These are phyloP conservation scores for Cladosporium sp. DNA, from an alignment of 2,329 filamentous ascomycete genomes.

Conservation along the genomic window DNA sequence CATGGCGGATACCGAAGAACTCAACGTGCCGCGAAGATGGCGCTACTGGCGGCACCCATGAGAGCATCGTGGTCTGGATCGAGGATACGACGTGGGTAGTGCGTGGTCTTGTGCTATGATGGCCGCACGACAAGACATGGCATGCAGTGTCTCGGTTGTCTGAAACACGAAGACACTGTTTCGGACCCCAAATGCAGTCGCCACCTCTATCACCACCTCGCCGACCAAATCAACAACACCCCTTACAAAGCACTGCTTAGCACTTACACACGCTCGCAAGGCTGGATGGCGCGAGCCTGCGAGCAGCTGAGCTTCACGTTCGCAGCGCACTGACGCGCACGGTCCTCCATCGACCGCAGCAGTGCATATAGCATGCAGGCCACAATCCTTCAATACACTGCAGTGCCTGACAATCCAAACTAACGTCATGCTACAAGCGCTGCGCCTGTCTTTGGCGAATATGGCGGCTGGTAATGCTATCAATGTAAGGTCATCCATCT, in stretches of 20 bases:
- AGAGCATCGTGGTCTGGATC: too few species aligned
- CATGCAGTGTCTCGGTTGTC: not conserved
- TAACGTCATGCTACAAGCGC: conserved; percentile 5
- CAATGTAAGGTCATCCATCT: not conserved
- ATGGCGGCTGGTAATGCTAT: not conserved
- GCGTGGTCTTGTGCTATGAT: too few species aligned
- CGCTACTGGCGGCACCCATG: not conserved
- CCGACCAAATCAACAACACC: too few species aligned
- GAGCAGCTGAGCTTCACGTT: not conserved
- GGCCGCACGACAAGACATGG: too few species aligned
- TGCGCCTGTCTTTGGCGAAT: conserved; percentile 7
- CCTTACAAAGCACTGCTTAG: too few species aligned
- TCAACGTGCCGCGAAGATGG: not conserved
- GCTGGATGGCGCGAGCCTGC: too few species aligned
- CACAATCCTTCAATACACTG: not conserved
- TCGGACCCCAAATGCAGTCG: too few species aligned
- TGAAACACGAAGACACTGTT: not conserved
- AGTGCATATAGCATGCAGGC: not conserved
- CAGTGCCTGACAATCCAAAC: not conserved
- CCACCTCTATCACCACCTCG: too few species aligned
- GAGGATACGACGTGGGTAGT: too few species aligned
- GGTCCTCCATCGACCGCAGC: not conserved
- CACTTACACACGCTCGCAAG: too few species aligned
- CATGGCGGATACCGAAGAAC: not conserved
- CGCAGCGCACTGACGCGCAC: conserved; percentile 1